Evolutionary conservation across 2,329 filamentous ascomycete genomes (phyloP).

Genomic region (Thelonectria blattea): DNA sequence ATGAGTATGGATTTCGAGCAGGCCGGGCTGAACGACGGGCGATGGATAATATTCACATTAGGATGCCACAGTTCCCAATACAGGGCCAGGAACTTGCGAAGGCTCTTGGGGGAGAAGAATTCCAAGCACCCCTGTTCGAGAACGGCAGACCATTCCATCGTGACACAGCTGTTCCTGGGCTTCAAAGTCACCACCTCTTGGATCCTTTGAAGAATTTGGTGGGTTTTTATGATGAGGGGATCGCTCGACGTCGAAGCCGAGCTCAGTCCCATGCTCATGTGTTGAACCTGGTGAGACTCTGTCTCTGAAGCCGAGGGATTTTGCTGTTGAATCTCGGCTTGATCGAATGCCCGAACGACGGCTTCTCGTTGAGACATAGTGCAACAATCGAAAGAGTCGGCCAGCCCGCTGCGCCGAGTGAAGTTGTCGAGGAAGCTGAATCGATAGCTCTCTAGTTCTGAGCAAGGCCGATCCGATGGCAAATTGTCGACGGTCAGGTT

Average conservation of each 20-base stretch:
- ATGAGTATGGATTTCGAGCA: not conserved
- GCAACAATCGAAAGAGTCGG: slow-evolving; percentile 1
- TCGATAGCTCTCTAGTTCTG: not conserved
- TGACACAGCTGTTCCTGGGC: not conserved
- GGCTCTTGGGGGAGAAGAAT: slow-evolving; percentile 1
- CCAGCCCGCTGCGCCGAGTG: not conserved
- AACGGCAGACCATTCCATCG: not conserved
- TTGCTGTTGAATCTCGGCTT: not conserved
- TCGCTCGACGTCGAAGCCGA: not conserved
- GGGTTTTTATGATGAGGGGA: not conserved
- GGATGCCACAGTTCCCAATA: slow-evolving; percentile 6
- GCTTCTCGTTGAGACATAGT: not conserved
- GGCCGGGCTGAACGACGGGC: not conserved
- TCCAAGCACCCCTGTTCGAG: slow-evolving; percentile 2
- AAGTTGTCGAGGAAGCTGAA: slow-evolving; percentile 7
- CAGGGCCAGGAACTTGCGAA: slow-evolving; percentile 1
- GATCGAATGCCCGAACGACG: not conserved
- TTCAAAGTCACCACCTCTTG: slow-evolving; percentile 2
- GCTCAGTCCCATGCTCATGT: not conserved
- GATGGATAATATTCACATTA: slow-evolving; percentile 3
- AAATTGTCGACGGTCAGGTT: not conserved
- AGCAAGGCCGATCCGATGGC: not conserved
- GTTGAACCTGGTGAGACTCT: not conserved
- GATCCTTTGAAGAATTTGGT: not conserved
- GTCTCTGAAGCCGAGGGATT: not conserved